Evolutionary conservation across 2,329 filamentous ascomycete genomes (phyloP).

Genomic region (Didymella keratinophila): DNA sequence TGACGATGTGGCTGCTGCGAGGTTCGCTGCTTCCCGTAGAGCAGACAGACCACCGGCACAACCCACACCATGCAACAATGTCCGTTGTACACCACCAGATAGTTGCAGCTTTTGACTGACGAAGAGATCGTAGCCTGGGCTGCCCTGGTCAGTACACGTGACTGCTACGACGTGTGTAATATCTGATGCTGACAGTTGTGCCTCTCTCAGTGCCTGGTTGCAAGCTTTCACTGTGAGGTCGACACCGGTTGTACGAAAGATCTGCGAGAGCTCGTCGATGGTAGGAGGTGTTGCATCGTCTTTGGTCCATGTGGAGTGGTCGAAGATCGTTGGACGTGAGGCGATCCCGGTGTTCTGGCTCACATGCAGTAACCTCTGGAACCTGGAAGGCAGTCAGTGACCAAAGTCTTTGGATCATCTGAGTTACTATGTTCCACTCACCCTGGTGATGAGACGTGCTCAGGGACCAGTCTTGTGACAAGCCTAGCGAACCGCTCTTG

Average conservation of each 20-base stretch:
- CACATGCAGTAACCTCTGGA: constrained; percentile 27
- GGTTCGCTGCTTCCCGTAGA: constrained; percentile 63
- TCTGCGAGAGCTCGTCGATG: constrained; percentile 37
- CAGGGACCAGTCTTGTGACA: constrained; percentile 23
- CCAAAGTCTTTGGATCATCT: not conserved
- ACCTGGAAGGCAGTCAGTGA: constrained; percentile 9
- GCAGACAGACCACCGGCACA: constrained; percentile 52
- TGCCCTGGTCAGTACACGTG: constrained; percentile 50
- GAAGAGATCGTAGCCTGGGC: constrained; percentile 50
- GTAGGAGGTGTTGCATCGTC: constrained; percentile 22
- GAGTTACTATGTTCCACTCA: not conserved
- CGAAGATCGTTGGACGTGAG: constrained; percentile 22
- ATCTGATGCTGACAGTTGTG: constrained; percentile 26
- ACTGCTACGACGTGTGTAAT: constrained; percentile 52
- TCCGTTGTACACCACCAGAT: constrained; percentile 40
- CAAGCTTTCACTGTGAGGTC: constrained; percentile 44
- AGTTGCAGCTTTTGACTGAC: constrained; percentile 47
- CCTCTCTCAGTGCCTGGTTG: constrained; percentile 45
- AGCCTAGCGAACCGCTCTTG: constrained; percentile 25
- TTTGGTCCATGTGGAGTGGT: constrained; percentile 20
- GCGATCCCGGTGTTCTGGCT: constrained; percentile 27
- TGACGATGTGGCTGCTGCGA: constrained; percentile 69
- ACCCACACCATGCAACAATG: constrained; percentile 49
- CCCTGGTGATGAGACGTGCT: constrained; percentile 19
- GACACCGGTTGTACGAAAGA: constrained; percentile 43